Evolutionary conservation across 2,329 filamentous ascomycete species (phyloP), one percentile per base, ranked within the genome.

Genomic region (Fonsecaea nubica): DNA sequence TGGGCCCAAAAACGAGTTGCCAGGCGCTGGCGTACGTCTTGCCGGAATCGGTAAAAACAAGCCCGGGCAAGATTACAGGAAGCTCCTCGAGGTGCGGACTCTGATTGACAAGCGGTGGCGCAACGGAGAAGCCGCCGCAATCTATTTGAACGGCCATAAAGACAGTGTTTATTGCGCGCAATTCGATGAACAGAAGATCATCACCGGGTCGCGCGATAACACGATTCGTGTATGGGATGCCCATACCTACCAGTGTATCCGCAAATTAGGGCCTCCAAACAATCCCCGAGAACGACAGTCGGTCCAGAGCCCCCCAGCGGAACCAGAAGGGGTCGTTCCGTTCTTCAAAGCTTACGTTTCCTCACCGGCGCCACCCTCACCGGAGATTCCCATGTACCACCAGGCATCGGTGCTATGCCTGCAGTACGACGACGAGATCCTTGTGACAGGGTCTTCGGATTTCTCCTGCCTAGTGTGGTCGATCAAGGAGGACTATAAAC

Each of bases 101-200:
- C 86, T 90, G 69, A 85, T 99, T 68, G 90, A 92, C 72, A 82
- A 84, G 71, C 88, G 91, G 69, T 99, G 95, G 95, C 89, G 87
- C 73, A 82, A 89, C 58, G 90, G 91, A 63, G 89, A 89, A 71
- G 92, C 93, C 8, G 89, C 88, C 54, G 90, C 92, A 0, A 88
- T 96, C 63, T 98, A 97, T 77, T 85, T 99, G 25, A 92, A 95
- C 74, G 95, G 95, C 1, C 95, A 99, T 77, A 89, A 89, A 32
- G 95, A 99, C 77, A 97, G 93, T 71, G 96, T 99, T 64, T 99
- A 99, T 80, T 99, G 95, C 78, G 87, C 96, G 64, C 95, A 99
- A 76, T 99, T 98, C 77, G 95, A 99, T 77, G 94, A 98, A 90
- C 93, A 91, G 76, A 99, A 98, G 79, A 97, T 98, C 75, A 93